These are phyloP conservation scores for Chlorella sp. DNA, from an alignment of 139 green algal species.

Conservation along the genomic window DNA sequence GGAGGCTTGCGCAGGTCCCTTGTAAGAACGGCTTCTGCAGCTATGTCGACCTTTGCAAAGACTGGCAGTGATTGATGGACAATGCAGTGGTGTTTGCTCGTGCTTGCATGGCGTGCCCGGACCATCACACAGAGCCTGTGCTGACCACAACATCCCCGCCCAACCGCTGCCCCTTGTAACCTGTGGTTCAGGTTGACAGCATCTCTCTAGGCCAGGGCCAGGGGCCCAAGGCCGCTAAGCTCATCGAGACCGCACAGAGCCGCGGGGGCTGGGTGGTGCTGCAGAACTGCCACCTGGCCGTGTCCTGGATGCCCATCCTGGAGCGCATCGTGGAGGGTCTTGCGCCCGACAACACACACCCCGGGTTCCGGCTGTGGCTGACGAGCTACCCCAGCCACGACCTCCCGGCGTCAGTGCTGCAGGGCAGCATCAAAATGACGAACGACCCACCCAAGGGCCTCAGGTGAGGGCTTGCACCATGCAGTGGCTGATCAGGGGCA, in stretches of 20 bases:
- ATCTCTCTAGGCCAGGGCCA: slow-evolving; percentile 71
- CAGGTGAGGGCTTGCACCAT: too few relatives aligned
- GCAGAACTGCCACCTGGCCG: slow-evolving; percentile 76
- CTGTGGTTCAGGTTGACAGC: slow-evolving; percentile 32
- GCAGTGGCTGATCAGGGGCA: too few relatives aligned
- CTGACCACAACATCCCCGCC: background rate
- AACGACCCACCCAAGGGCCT: too few relatives aligned
- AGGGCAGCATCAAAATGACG: slow-evolving; percentile 26
- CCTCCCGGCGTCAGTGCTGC: slow-evolving; percentile 42
- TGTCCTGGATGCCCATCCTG: slow-evolving; percentile 65
- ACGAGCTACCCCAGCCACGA: slow-evolving; percentile 36
- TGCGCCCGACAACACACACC: slow-evolving; percentile 37
- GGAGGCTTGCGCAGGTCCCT: too few relatives aligned
- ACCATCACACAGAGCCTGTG: background rate
- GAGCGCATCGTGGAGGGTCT: slow-evolving; percentile 60
- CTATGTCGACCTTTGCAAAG: too few relatives aligned
- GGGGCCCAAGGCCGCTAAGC: slow-evolving; percentile 63
- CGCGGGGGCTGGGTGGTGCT: slow-evolving; percentile 67
- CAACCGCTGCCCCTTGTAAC: background rate
- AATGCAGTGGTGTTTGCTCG: background rate
- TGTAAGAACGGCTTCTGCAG: too few relatives aligned
- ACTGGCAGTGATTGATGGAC: too few relatives aligned
- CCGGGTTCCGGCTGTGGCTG: slow-evolving; percentile 50
- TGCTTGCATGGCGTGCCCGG: background rate
- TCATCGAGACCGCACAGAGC: slow-evolving; percentile 48